Evolutionary conservation across 1,284 basidiomycete species (phyloP), one percentile per base, ranked within the genome.

Genomic region (Tremellales sp.): DNA sequence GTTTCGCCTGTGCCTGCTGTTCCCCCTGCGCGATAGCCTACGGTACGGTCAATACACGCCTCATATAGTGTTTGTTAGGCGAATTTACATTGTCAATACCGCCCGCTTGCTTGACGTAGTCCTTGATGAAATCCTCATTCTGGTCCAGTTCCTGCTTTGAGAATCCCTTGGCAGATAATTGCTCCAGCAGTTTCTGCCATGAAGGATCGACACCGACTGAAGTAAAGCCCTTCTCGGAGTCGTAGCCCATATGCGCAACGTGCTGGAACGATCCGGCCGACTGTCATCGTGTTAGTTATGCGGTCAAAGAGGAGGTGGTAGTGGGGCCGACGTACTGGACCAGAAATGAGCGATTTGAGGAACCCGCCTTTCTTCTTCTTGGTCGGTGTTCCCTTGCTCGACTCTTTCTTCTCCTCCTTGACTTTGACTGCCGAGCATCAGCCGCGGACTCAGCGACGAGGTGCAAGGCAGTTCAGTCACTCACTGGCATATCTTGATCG

Each of bases 211-310:
- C 88, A 53, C 89, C 88, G 29, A 81, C 81, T 1, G 86, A 87
- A 0, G 84, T 85, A 72, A 92, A 97, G 4, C 92, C 92, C 35
- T 84, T 82, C 60, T 94, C 84, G 0, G 82, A 72, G 60, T 94
- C 87, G 71, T 87, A 97, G 22, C 92, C 92, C 88, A 98, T 96
- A 68, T 97, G 93, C 0, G 88, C 90, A 40, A 96, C 81, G 67
- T 97, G 93, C 57, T 84, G 81, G 78, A 97, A 97, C 3, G 86
- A 86, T 17, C 84, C 85, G 2, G 75, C 68, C 15, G 82, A 68
- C 68, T 72, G 52, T 12, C 11, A 45, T 22, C n/a, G 29, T 23
- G 25, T 11, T 26, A 21, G 24, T 21, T 42, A 13, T 21, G 12
- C 40, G 24, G 12, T n/a, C 29, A 8, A 10, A 47, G 11, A 3